These are phyloP conservation scores for Canna indica DNA, from an alignment of 176 grass and related monocot species.

Conservation along the genomic window DNA sequence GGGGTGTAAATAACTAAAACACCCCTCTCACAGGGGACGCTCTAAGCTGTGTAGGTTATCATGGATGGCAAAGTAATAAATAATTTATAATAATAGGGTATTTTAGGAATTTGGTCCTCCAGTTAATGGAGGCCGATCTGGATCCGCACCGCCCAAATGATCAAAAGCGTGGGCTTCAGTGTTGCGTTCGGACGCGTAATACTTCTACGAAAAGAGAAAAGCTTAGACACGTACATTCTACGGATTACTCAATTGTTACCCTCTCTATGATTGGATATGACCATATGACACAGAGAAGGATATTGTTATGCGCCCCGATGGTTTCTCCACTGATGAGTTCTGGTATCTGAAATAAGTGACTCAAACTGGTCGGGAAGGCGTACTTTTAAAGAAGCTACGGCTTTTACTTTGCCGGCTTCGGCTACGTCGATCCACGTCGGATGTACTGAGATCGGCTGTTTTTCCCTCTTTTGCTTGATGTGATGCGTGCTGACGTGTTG, in stretches of 20 bases:
- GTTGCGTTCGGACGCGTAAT: not conserved
- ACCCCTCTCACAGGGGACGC: not conserved
- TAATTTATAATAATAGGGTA: not conserved
- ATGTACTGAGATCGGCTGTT: not conserved
- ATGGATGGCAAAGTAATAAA: not conserved
- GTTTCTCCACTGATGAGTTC: too few species aligned
- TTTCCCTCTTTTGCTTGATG: not conserved
- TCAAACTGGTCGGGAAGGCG: too few species aligned
- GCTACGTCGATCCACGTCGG: not conserved
- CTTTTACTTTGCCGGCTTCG: not conserved
- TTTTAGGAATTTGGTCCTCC: conserved; percentile 11
- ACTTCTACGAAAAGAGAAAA: not conserved
- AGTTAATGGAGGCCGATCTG: conserved; percentile 50
- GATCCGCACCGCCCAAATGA: conserved; percentile 48
- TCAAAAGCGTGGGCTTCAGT: not conserved
- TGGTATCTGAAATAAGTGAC: too few species aligned
- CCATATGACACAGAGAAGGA: too few species aligned
- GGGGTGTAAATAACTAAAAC: conserved; percentile 23
- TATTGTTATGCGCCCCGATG: too few species aligned
- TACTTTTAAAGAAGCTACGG: not conserved
- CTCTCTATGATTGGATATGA: not conserved
- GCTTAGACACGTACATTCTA: not conserved
- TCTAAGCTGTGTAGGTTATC: not conserved
- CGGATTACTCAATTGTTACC: not conserved
- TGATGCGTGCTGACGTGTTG: not conserved